Evolutionary conservation across 768 basidiomycete species (phyloP).

Genomic region (Cystobasidium tubakii): DNA sequence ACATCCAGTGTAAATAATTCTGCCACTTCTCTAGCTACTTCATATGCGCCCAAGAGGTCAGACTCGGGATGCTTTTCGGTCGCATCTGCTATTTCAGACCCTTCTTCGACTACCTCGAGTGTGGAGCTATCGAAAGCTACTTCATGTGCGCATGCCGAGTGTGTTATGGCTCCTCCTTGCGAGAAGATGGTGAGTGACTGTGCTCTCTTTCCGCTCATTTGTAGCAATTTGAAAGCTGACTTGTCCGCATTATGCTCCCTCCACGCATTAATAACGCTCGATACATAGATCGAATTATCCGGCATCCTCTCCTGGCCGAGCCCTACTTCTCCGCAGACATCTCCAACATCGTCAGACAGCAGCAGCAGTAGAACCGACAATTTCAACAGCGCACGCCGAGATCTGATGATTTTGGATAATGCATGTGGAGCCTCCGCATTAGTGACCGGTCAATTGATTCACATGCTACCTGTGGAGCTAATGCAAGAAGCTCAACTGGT

Average conservation of each 20-base stretch:
- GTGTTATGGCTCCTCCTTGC: constrained; percentile 5
- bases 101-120: not conserved
- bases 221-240: too few species aligned
- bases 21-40: not conserved
- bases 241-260: too few species aligned
- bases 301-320: not conserved
- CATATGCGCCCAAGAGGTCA: not conserved
- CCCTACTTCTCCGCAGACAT: too few species aligned
- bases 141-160: not conserved
- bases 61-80: not conserved
- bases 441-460: not conserved
- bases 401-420: constrained; percentile 31
- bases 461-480: constrained; percentile 6
- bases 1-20: not conserved
- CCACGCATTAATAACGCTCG: too few species aligned
- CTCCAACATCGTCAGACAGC: not conserved
- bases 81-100: not conserved
- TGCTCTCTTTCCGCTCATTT: too few species aligned
- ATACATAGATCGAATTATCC: constrained; percentile 1
- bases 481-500: constrained; percentile 17
- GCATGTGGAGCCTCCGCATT: constrained; percentile 14
- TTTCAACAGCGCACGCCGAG: not conserved
- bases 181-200: constrained; percentile 7
- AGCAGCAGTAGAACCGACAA: not conserved
- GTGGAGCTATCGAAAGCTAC: not conserved